Conservation (phyloP, 2,329 filamentous ascomycete species). For the Neonectria ditissima region DNA sequence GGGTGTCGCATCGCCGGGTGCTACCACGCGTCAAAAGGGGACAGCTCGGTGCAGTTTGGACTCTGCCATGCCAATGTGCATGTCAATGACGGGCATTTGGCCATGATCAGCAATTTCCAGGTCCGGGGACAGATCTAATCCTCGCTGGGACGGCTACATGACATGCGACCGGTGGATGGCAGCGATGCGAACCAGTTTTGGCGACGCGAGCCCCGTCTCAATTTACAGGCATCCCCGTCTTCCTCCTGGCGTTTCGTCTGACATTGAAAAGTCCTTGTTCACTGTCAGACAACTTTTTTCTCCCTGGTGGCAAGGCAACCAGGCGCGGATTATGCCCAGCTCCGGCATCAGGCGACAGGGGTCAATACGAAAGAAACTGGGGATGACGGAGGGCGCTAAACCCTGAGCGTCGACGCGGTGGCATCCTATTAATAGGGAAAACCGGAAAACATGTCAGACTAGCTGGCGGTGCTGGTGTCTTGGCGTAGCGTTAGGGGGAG, state of each 20-base stretch:
- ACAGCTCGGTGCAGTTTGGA: background rate
- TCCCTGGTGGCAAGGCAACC: constrained; percentile 5
- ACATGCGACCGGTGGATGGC: background rate
- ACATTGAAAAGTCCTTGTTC: too few species aligned
- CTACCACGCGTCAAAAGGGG: background rate
- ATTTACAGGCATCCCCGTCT: background rate
- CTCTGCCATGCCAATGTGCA: too few species aligned
- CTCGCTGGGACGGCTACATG: background rate
- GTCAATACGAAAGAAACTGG: constrained; percentile 10
- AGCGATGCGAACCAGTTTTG: background rate
- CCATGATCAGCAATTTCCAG: too few species aligned
- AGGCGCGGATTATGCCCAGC: background rate
- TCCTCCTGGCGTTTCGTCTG: background rate
- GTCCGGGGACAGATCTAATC: background rate
- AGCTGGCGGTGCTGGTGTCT: background rate
- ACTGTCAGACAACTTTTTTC: too few species aligned
- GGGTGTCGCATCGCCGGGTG: background rate
- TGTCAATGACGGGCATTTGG: too few species aligned
- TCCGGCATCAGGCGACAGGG: background rate
- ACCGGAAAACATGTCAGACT: constrained; percentile 4
- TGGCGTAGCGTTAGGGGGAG: background rate
- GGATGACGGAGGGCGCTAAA: background rate
- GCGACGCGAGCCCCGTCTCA: background rate
- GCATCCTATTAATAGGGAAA: constrained; percentile 3
- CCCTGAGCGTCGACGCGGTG: background rate